Evolutionary conservation across 192 early-diverging fungal species (phyloP), one percentile per base, ranked within the genome.

Genomic region (Diversispora epigaea): DNA sequence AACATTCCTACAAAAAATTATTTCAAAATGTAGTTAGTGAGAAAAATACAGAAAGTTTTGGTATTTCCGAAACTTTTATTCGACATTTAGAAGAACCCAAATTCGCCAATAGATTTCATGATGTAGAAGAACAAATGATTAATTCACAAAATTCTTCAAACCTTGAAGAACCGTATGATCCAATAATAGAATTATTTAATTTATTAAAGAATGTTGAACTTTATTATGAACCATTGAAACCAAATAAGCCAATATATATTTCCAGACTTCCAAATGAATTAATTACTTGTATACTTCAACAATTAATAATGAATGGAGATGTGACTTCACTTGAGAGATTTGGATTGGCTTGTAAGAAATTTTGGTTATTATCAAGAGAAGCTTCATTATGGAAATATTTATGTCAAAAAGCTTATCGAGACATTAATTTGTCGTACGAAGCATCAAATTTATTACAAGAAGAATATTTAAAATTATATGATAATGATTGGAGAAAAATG

Each of bases 231-330:
- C 76, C 80, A 41, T 45, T 52, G 4, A 41, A 77, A 3, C 73
- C 79, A n/a, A 71, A 78, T 68, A 79, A 78, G 22, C 73, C 58
- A 22, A 47, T 84, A 11, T 32, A 50, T 11, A 84, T 84, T 49
- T 57, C 78, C 43, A 79, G 73, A 41, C 61, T 84, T 49, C 82
- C 82, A 68, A 75, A 70, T 62, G 82, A 84, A 50, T 52, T 80
- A 22, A 73, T 81, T 25, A 66, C 76, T 11, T 65, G 65, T 21
- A 77, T 84, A 2, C 46, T 81, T 19, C 21, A 73, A 7, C 63
- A 76, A 17, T 19, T 81, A 7, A 47, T 77, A 7, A n/a, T 78
- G 0, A 47, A 64, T 25, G 79, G 75, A 15, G 71, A 73, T 17
- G 46, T 81, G n/a, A 62, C 69, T 3, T 76, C 76, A 41, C 58